phyloP scores from a whole-genome alignment of 345 rosid species.

The Turritis glabra region DNA sequence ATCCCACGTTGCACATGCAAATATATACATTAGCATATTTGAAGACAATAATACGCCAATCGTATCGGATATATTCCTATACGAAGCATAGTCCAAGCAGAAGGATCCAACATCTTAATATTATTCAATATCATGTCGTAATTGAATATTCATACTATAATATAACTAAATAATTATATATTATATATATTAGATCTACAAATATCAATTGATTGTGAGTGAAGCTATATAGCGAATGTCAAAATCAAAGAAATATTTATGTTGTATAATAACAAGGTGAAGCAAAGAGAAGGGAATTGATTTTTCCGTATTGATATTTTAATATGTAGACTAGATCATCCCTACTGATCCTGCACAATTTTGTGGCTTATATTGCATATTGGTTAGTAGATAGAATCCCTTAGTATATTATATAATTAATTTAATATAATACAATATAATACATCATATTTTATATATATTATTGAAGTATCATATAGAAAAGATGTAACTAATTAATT shows the following conservation, averaged over 20 bases:
- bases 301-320: neutral
- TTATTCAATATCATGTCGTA: constrained; percentile 17
- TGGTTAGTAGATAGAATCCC: no score
- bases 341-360: neutral
- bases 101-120: constrained; percentile 25
- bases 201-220: neutral
- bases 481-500: no score
- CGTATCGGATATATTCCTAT: constrained; percentile 29
- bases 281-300: neutral
- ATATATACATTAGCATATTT: neutral
- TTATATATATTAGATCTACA: neutral
- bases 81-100: constrained; percentile 31
- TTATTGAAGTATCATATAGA: no score
- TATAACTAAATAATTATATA: neutral
- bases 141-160: neutral
- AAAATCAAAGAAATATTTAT: neutral
- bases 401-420: no score
- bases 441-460: no score
- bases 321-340: neutral
- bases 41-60: constrained; percentile 24
- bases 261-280: neutral
- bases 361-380: neutral
- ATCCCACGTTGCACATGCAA: constrained; percentile 36
- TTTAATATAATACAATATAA: no score
- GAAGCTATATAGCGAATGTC: constrained; percentile 8